A percentile compares a stretch with the other conserved stretches of the same genome.
Conservation (phyloP, 1,284 basidiomycete species). For the Malassezia brasiliensis region DNA sequence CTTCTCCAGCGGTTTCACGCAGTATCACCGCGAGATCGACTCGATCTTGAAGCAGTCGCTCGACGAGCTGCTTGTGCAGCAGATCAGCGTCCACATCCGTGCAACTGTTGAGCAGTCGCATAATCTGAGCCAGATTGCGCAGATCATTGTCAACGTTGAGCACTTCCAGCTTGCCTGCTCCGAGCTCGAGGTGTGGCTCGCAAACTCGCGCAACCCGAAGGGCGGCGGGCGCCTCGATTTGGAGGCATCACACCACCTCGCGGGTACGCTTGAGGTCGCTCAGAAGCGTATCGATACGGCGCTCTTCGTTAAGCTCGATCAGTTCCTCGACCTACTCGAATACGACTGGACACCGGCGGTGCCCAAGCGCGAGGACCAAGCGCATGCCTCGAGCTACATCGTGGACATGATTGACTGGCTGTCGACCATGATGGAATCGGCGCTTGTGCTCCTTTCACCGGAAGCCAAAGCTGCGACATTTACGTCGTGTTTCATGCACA, state of each 20-base stretch:
- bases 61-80: slow-evolving; percentile 69
- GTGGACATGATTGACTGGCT: slow-evolving; percentile 93
- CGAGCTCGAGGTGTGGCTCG: slow-evolving; percentile 78
- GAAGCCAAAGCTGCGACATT: slow-evolving; percentile 79
- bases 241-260: slow-evolving; percentile 61
- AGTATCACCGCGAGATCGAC: slow-evolving; percentile 84
- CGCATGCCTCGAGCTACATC: slow-evolving; percentile 74
- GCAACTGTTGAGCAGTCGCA: slow-evolving; percentile 58
- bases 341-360: slow-evolving; percentile 76
- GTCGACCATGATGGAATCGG: slow-evolving; percentile 86
- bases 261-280: slow-evolving; percentile 61
- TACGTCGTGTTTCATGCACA: slow-evolving; percentile 69
- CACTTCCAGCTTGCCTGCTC: slow-evolving; percentile 77
- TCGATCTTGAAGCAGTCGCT: slow-evolving; percentile 84
- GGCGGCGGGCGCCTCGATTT: slow-evolving; percentile 70
- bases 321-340: slow-evolving; percentile 86
- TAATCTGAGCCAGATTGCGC: slow-evolving; percentile 84
- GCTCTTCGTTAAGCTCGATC: slow-evolving; percentile 85
- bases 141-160: slow-evolving; percentile 85
- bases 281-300: slow-evolving; percentile 69
- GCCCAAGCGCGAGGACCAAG: neutral
- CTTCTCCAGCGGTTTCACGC: slow-evolving; percentile 85
- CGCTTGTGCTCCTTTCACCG: slow-evolving; percentile 65
- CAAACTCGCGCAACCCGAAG: slow-evolving; percentile 60
- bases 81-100: slow-evolving; percentile 69